Evolutionary conservation across 306 rosid species (phyloP), one percentile per base, ranked within the genome.

Genomic region (Quillaja saponaria): DNA sequence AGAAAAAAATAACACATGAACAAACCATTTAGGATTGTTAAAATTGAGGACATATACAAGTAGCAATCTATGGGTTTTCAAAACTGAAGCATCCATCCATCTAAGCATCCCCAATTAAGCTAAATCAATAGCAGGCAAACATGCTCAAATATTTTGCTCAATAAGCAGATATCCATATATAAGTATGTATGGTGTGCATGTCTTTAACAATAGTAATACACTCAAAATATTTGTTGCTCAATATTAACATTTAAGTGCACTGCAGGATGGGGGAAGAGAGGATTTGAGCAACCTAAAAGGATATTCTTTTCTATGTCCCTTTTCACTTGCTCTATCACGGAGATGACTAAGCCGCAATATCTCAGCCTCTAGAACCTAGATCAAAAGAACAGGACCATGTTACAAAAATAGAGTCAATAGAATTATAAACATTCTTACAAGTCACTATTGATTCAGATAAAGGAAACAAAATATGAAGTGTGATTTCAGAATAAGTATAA

Each of bases 271-370:
- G 34, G 31, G 46, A 34, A 64, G 3, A 33, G 16, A 38, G 31
- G 33, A 57, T 5, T 15, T 1, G 31, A 71, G 31, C 28, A 55
- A 52, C 51, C 61, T 34, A 49, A 53, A 92, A 88, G 98, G 98
- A 92, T 92, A 92, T 92, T 92, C 96, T 74, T 88, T 90, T 69
- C 73, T 64, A 61, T 63, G 81, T 67, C 96, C 96, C 79, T 86
- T 88, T 76, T 86, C 95, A 76, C 83, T 88, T 69, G 98, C 95
- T 69, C 88, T 80, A 72, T 81, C 87, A 39, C 86, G 95, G 35
- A 92, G 96, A 72, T 86, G 82, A 65, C 59, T 84, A 58, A 86
- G 81, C 61, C 69, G 81, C 72, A 83, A 63, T 55, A 73, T 79
- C 86, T 92, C 95, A 52, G 81, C 81, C 45, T 76, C 87, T 71